Evolutionary conservation across 192 early-diverging fungal genomes (phyloP).

Genomic region (Podila epigama): DNA sequence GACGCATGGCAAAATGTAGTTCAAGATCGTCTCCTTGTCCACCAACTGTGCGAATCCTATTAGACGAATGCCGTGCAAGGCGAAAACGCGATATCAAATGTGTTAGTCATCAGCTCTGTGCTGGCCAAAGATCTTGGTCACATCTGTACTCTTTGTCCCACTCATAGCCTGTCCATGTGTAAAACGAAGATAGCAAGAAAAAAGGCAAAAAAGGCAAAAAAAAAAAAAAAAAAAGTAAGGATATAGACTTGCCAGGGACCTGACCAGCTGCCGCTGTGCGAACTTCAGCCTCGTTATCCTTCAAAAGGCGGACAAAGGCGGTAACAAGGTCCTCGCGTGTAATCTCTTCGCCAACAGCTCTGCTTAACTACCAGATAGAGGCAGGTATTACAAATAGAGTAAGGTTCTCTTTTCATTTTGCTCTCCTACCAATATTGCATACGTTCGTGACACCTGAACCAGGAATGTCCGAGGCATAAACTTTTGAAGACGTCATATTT

Average conservation of each 20-base stretch:
- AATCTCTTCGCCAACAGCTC: slow-evolving; percentile 80
- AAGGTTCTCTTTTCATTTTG: neutral
- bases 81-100: neutral
- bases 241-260: slow-evolving; percentile 69
- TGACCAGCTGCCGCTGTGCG: slow-evolving; percentile 94
- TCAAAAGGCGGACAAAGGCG: slow-evolving; percentile 88
- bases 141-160: too few species aligned
- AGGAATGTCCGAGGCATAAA: too few species aligned
- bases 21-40: slow-evolving; percentile 79
- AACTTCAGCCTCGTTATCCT: slow-evolving; percentile 98
- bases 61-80: neutral
- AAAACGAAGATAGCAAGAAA: too few species aligned
- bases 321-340: slow-evolving; percentile 86
- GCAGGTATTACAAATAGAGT: neutral
- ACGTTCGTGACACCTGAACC: too few species aligned
- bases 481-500: too few species aligned
- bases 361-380: slow-evolving; percentile 64
- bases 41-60: slow-evolving; percentile 74
- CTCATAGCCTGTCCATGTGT: too few species aligned
- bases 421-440: too few species aligned
- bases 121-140: too few species aligned
- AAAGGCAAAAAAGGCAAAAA: too few species aligned
- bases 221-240: too few species aligned
- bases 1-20: slow-evolving; percentile 87
- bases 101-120: too few species aligned